Base-by-base conservation (phyloP, 352 stramenopile genomes). In the Pythium aphanidermatum region DNA sequence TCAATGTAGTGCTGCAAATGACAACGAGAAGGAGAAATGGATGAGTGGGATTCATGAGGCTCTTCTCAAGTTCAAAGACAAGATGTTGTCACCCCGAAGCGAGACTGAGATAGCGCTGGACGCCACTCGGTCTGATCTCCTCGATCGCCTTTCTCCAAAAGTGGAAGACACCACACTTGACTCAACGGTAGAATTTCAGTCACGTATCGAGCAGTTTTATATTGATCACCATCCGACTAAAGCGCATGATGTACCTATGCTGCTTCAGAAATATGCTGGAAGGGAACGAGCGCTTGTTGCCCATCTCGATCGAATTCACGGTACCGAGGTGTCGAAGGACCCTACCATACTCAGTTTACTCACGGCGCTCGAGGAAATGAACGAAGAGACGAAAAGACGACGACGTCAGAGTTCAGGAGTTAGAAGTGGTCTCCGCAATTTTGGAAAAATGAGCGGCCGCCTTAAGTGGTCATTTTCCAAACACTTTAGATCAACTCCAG, bases 221-320 rank as follows among this genome's bases (percentile, higher is more conserved):
- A 35, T 53, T 1, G 62, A 83, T 35, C 68, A 91, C 49, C 71
- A 89, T 29, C 55, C 74, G 0, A 58, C 55, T 17, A 91, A 91
- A 50, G 45, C 71, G 3, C 56, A 72, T 3, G 74, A 86, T 20
- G 74, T 89, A 0, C 59, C 50, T 0, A 80, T 85, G 62, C 56
- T 81, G 13, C 5, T 80, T 0, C 59, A 76, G 3, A 60, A 67
- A 31, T 84, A 83, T 44, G 50, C 58, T 25, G 49, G 57, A 4
- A 65, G 76, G 11, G 77, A 91, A 47, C 48, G 56, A 12, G 60
- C 71, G 2, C 55, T 91, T 1, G 38, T 89, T 0, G 61, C 70
- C 12, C 76, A 87, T 27, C 49, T 91, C 10, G 76, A 91, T 49
- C 67, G 68, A 6, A 80, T 91, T 24, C 86, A 89, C 42, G 65